phyloP scores from a whole-genome alignment of 768 basidiomycete species.

The Leccinum truebloodii region DNA sequence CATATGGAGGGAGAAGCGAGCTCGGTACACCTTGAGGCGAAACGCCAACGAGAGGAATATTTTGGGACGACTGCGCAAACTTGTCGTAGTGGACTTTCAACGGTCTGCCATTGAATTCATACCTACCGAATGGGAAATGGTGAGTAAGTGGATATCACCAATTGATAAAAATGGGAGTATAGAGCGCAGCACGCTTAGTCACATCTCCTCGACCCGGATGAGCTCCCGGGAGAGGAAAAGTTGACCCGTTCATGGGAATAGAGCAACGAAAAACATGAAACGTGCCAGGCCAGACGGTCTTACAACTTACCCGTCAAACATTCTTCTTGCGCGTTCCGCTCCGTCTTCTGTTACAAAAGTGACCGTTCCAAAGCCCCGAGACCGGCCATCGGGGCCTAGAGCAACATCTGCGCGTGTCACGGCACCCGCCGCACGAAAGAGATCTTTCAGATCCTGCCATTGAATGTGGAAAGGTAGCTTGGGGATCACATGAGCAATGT shows the following conservation, averaged over 20 bases:
- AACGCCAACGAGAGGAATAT: constrained; percentile 26
- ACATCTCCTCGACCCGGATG: not conserved
- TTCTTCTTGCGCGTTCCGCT: constrained; percentile 77
- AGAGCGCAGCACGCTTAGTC: not conserved
- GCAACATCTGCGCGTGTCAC: constrained; percentile 91
- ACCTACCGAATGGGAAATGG: constrained; percentile 44
- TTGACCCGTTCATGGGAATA: not conserved
- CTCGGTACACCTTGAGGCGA: constrained; percentile 17
- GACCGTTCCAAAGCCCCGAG: constrained; percentile 92
- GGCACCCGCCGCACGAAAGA: constrained; percentile 88
- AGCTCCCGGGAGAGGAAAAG: too few relatives aligned
- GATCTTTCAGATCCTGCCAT: constrained; percentile 98
- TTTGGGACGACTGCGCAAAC: constrained; percentile 49
- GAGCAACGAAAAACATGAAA: constrained; percentile 1
- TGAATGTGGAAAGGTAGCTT: constrained; percentile 92
- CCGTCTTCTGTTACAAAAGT: constrained; percentile 82
- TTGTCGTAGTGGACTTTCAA: constrained; percentile 94
- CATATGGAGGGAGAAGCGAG: constrained; percentile 22
- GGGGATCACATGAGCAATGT: constrained; percentile 19
- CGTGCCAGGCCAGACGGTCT: not conserved
- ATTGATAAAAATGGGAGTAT: not conserved
- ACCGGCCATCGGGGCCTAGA: constrained; percentile 83
- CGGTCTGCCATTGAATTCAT: constrained; percentile 82
- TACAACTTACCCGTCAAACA: constrained; percentile 84
- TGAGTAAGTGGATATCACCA: constrained; percentile 10